Base-by-base conservation (phyloP, 1,284 basidiomycete species). In the Cutaneotrichosporon mucoides region DNA sequence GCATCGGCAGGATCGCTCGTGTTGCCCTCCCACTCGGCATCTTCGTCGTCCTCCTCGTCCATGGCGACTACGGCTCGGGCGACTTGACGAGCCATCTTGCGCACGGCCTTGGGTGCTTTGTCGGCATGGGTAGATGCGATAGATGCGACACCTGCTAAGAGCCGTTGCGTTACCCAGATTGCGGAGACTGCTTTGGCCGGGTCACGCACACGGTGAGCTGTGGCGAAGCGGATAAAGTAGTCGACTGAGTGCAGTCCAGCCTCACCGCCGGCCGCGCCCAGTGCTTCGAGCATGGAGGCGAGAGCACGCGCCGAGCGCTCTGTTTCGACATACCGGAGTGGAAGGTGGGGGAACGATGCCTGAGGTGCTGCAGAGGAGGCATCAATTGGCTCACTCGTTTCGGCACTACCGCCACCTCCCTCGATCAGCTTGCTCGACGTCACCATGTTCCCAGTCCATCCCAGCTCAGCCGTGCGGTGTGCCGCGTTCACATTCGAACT, bases 101-200 rank as follows among this genome's bases (percentile, higher is more conserved):
- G 82, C 24, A 89, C 68, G 24, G 83, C 79, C 67, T 82, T 86
- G 13, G 73, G 72, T 8, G 72, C 67, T 12, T 46, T 13, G 36
- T 59, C 52, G 6, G 37, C 24, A 24, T 24, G 24, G 24, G 24
- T 38, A 13, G 66, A 72, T 8, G 86, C 72, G 9, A 24, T 24
- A 24, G 77, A 78, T 2, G 86, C 74, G 4, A 87, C 80, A 3
- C 92, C 92, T 64, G 90, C 86, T 55, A 95, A 73, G 0, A 95
- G 74, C 53, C 83, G 81, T 62, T 84, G 83, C 0, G 88, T 87
- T 68, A 88, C 88, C 89, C 91, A 94, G n/a, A 92, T 78, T 1
- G 89, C 89, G 0, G 90, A 84, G 1, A 85, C 85, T 3, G 86
- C 82, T 40, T 81, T 79, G 8, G 69, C 76, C 9, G 81, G 80